Evolutionary conservation across 1,284 basidiomycete genomes (phyloP), one percentile per base, ranked within the genome.

Genomic region (Puccinia brachypodii): DNA sequence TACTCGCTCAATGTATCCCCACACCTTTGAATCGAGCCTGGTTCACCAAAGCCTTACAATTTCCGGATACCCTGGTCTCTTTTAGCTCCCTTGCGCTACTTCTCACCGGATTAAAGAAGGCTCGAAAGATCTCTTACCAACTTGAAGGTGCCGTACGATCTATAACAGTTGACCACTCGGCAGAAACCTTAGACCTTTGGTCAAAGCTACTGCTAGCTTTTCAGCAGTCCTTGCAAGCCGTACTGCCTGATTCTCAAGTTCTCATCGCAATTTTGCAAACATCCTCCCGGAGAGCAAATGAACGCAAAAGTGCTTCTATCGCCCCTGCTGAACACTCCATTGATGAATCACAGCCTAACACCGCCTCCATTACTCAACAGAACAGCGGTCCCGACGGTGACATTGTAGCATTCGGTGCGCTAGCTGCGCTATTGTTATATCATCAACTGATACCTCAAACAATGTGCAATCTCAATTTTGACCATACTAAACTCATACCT

Each of bases 1-100:
- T 81, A 62, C 53, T 81, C 14, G 72, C 80, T 38, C 80, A 81
- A 76, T 81, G 80, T 68, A 64, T 81, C 25, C 80, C 80, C 8
- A 81, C 80, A 66, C 80, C 80, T 33, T 38, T 81, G 19, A 56
- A 56, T n/a, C 71, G 71, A 69, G 31, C 60, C 38, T 81, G 80
- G 80, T 81, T 75, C 42, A 81, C 72, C 16, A 81, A 69, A 68
- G 60, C 58, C 14, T 76, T 81, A 36, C 80, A 76, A 50, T 62
- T 56, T 22, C 19, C 60, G 25, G 66, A 81, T 68, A n/a, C 71
- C 36, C 50, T 81, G 13, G 62, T 81, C n/a, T 64, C 62, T 13
- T 81, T 74, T 53, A 64, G 58, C 38, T 66, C 69, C 42, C 71
- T 81, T n/a, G 66, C 28, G 0, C 42, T 81, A 11, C 72, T 81